Base-by-base conservation (phyloP, 768 basidiomycete species). In the Mycena metata region DNA sequence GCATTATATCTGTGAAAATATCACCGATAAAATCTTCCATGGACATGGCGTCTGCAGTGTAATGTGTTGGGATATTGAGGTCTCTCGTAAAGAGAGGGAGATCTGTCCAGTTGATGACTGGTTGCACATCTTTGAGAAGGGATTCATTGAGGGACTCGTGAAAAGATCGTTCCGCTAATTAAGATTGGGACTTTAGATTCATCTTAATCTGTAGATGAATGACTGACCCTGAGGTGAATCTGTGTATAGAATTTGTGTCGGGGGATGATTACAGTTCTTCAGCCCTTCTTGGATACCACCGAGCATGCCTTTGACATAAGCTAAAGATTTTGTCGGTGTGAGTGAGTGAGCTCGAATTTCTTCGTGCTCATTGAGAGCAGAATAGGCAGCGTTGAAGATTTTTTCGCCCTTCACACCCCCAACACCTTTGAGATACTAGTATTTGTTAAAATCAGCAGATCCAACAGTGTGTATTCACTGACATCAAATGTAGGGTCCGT, bases 211-310 rank as follows among this genome's bases (percentile, higher is more conserved):
- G n/a, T n/a, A n/a, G n/a, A n/a, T n/a, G n/a, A n/a, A n/a, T n/a
- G n/a, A n/a, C n/a, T n/a, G n/a, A n/a, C n/a, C n/a, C n/a, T 57
- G 55, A 8, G 55, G 55, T 21, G 39, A 42, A 24, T 57, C 55
- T 30, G 55, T 57, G 2, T 43, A 57, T 57, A 57, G 26, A 23
- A 57, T 26, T 16, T 42, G 21, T 17, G 55, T 57, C 16, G 55
- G 55, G 24, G 23, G 55, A 57, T 57, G 21, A 19, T 24, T 8
- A 2, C 21, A 26, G 16, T 16, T 16, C 21, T 43, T 42, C 21
- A 57, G 42, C 11, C 55, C 39, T 10, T 5, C 21, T 24, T 57
- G 55, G 24, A 57, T 41, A 6, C 21, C 39, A n/a, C 26, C 39
- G 39, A 42, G 15, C 55, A 57, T 57, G 13, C 43, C 41, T 26